These are phyloP conservation scores for Suillus subaureus DNA, from an alignment of 768 basidiomycete species.

Conservation along the genomic window DNA sequence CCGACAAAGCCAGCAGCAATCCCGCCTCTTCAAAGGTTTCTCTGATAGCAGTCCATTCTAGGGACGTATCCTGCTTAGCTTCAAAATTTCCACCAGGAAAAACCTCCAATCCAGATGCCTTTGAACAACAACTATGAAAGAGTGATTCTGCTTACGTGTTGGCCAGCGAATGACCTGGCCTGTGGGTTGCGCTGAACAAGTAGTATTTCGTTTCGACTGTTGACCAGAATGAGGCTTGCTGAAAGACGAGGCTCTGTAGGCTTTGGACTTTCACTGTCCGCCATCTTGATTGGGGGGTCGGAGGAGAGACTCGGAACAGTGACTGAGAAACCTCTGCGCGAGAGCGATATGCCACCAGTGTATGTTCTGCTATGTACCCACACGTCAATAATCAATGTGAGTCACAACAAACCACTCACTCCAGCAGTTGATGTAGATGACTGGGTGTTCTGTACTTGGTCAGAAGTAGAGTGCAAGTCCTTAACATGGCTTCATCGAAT, in stretches of 20 bases:
- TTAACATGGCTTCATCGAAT: neutral
- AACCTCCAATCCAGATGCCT: constrained; percentile 45
- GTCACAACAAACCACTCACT: neutral
- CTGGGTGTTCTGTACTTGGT: neutral
- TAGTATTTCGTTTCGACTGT: constrained; percentile 65
- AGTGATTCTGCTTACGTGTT: constrained; percentile 50
- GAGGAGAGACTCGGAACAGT: neutral
- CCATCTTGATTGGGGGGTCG: neutral
- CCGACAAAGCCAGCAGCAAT: constrained; percentile 55
- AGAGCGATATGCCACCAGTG: neutral
- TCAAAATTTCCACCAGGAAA: constrained; percentile 79
- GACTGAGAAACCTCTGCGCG: neutral
- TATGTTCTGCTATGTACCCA: neutral
- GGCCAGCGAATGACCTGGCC: constrained; percentile 63
- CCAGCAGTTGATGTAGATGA: neutral
- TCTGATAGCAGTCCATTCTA: constrained; percentile 66
- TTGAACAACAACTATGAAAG: constrained; percentile 2
- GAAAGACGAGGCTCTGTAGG: constrained; percentile 53
- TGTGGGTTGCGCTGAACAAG: constrained; percentile 72
- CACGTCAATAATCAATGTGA: neutral
- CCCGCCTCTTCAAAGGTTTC: constrained; percentile 82
- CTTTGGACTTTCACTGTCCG: neutral
- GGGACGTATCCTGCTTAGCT: constrained; percentile 55
- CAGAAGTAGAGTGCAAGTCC: constrained; percentile 1
- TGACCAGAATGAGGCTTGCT: constrained; percentile 68